Evolutionary conservation across 345 rosid species (phyloP), one percentile per base, ranked within the genome.

Genomic region (Ricinus communis): DNA sequence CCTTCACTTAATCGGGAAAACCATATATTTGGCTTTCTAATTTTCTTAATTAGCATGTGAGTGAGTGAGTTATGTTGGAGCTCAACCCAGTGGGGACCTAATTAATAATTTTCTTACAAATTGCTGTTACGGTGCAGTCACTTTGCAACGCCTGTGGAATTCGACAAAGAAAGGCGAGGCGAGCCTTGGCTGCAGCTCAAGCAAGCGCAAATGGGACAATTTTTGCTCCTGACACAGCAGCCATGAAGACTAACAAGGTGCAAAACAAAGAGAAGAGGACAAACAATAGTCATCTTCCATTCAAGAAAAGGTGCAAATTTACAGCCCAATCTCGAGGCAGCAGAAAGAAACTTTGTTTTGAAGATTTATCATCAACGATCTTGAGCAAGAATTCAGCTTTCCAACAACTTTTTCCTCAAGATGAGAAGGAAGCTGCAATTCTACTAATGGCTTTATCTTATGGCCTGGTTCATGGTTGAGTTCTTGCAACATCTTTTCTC

Each of bases 101-200:
- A 43, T 9, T 43, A 56, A 18, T 53, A 21, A 36, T 53, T 14
- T 40, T 8, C 24, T 78, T 57, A 52, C 36, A 53, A 41, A n/a
- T 16, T 19, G 3, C 15, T 38, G 45, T 61, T n/a, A 9, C 19
- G 70, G 40, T 73, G 74, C 87, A 93, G 98, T 83, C 98, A 3
- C 95, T 93, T 5, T 93, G 98, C 82, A 93, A 93, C 80, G 98
- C 98, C 5, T 93, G 98, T 56, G 96, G 98, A 43, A 93, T 93
- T 61, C 79, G 98, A 65, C 98, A 89, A 78, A 86, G 98, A 77
- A 93, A 93, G 82, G 98, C 95, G 4, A 85, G 95, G 66, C 61
- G 88, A 72, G 95, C 94, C 24, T 64, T 84, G 82, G 86, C 88
- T 3, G 93, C 88, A 0, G 93, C 90, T 0, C 88, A 87, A 2